A percentile compares a stretch with the other conserved stretches of the same genome.
phyloP scores from a whole-genome alignment of 2,329 filamentous ascomycete species.

The Fonsecaea monophora region DNA sequence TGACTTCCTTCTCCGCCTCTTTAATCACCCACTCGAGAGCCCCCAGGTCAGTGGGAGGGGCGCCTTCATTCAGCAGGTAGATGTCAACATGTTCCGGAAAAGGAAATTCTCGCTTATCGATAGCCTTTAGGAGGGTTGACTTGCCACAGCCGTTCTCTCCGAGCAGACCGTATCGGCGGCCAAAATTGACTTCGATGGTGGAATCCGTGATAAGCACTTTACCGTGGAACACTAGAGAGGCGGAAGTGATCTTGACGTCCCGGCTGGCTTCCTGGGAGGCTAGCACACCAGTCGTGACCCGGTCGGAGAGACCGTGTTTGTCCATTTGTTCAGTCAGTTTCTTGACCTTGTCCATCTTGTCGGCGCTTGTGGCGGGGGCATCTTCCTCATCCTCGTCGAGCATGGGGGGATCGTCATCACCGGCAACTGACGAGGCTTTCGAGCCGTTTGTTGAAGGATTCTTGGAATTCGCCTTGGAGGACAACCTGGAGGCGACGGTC shows the following conservation, averaged over 20 bases:
- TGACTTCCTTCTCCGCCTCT: slow-evolving; percentile 92
- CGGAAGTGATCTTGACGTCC: slow-evolving; percentile 96
- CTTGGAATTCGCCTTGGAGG: slow-evolving; percentile 72
- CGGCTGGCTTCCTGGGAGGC: slow-evolving; percentile 82
- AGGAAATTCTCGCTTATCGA: slow-evolving; percentile 90
- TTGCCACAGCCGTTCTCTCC: slow-evolving; percentile 99
- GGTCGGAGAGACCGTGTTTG: slow-evolving; percentile 93
- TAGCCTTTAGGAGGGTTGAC: slow-evolving; percentile 95
- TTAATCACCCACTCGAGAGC: slow-evolving; percentile 96
- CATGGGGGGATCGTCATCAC: slow-evolving; percentile 68
- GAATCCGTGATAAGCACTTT: slow-evolving; percentile 94
- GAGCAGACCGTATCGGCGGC: slow-evolving; percentile 89
- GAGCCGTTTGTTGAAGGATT: slow-evolving; percentile 54
- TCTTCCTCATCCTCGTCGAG: slow-evolving; percentile 68
- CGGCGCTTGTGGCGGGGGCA: slow-evolving; percentile 71
- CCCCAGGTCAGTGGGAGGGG: slow-evolving; percentile 83
- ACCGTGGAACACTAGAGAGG: slow-evolving; percentile 95
- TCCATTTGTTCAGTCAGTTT: slow-evolving; percentile 93
- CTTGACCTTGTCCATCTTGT: slow-evolving; percentile 80
- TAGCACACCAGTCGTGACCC: slow-evolving; percentile 96
- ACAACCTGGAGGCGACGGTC: slow-evolving; percentile 73
- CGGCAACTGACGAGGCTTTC: slow-evolving; percentile 70
- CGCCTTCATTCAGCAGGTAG: slow-evolving; percentile 97
- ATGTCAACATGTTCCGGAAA: slow-evolving; percentile 97
- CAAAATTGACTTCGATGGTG: slow-evolving; percentile 90